Percentiles rank a stretch among this genome's conserved stretches.
Conservation (phyloP, 495 filamentous ascomycete genomes). For the Neurospora tetraspora region DNA sequence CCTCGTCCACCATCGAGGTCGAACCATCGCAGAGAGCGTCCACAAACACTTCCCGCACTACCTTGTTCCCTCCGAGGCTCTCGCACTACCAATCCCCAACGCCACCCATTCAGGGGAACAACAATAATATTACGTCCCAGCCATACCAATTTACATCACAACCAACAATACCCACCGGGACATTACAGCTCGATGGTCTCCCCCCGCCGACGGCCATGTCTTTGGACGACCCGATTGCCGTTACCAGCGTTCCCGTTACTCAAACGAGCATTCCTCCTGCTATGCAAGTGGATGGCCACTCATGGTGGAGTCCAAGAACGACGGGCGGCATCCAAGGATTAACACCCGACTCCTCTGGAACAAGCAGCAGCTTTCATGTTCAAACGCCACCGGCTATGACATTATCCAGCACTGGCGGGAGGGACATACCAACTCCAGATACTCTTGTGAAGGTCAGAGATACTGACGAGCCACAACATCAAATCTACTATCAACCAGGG, state of each 20-base stretch:
- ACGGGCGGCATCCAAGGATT: conserved; percentile 5
- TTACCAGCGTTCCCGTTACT: conserved; percentile 1
- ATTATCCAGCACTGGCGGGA: neutral
- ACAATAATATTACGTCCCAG: neutral
- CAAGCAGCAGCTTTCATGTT: conserved; percentile 1
- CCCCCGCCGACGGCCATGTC: conserved; percentile 10
- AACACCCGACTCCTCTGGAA: conserved; percentile 7
- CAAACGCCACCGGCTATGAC: neutral
- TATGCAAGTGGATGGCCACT: conserved; percentile 1
- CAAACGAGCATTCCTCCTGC: conserved; percentile 2
- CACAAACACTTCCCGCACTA: conserved; percentile 21
- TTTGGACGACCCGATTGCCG: conserved; percentile 13
- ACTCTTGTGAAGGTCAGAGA: neutral
- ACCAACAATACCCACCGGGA: neutral
- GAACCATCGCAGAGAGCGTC: conserved; percentile 10
- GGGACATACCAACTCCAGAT: neutral
- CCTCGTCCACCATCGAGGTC: conserved; percentile 12
- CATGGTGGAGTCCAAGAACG: conserved; percentile 15
- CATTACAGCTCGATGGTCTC: conserved; percentile 1
- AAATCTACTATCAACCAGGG: neutral
- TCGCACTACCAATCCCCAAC: conserved; percentile 4
- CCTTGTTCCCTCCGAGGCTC: conserved; percentile 11
- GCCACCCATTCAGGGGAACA: neutral
- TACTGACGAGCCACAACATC: neutral
- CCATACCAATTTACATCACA: conserved; percentile 14